phyloP scores from a whole-genome alignment of 2,329 filamentous ascomycete species.

The Clarireedia sp. region DNA sequence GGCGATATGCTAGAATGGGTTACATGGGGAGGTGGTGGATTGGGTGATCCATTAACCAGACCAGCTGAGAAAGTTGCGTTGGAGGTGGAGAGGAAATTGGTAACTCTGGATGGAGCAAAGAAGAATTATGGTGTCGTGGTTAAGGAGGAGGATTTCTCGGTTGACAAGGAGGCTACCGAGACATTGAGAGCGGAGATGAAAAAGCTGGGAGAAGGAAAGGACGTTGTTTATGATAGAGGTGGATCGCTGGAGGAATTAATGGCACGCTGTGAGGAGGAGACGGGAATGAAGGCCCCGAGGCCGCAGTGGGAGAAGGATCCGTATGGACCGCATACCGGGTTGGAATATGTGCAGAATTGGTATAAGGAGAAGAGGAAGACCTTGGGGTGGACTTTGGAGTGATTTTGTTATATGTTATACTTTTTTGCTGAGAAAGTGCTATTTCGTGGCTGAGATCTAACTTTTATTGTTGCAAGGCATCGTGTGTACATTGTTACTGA shows the following conservation, averaged over 20 bases:
- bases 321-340: background rate
- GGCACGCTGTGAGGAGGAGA: background rate
- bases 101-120: background rate
- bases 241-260: background rate
- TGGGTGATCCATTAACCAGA: background rate
- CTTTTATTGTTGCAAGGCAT: too few relatives aligned
- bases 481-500: too few relatives aligned
- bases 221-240: background rate
- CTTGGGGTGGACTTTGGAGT: background rate
- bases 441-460: too few relatives aligned
- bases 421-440: too few relatives aligned
- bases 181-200: background rate
- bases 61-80: conserved; percentile 2
- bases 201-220: background rate
- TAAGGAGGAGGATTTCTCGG: background rate
- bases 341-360: conserved; percentile 3
- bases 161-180: background rate
- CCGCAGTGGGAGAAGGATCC: conserved; percentile 6
- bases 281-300: background rate
- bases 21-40: conserved; percentile 1
- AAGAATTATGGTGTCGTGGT: conserved; percentile 1
- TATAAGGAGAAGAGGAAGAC: conserved; percentile 1
- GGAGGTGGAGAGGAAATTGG: conserved; percentile 1
- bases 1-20: conserved; percentile 5
- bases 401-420: too few relatives aligned